These are phyloP conservation scores for Alternaria novae-zelandiae DNA, from an alignment of 2,329 filamentous ascomycete species.

Conservation along the genomic window DNA sequence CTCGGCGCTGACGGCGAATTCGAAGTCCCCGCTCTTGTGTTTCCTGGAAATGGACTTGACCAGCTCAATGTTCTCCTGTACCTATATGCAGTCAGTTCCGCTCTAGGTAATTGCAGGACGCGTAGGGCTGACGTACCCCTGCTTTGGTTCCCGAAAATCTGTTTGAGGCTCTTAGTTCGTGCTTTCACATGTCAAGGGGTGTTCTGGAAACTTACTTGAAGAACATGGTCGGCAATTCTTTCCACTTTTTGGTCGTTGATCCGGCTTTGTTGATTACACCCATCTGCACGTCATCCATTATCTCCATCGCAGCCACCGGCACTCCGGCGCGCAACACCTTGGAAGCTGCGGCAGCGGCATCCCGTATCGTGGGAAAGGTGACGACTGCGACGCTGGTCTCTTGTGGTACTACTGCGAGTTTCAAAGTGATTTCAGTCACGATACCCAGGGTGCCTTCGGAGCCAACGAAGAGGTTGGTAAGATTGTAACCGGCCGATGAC, in stretches of 20 bases:
- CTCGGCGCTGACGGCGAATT: conserved; percentile 61
- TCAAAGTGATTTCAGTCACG: conserved; percentile 83
- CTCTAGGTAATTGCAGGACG: conserved; percentile 22
- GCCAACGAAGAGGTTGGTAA: conserved; percentile 80
- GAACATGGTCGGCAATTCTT: conserved; percentile 78
- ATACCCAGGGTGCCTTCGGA: conserved; percentile 82
- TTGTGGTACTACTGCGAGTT: conserved; percentile 77
- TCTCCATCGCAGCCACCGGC: conserved; percentile 78
- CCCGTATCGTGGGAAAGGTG: conserved; percentile 76
- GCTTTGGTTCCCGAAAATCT: conserved; percentile 76
- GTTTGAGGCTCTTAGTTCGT: conserved; percentile 29
- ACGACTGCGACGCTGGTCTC: conserved; percentile 80
- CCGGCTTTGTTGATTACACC: conserved; percentile 77
- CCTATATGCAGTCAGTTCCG: conserved; percentile 50
- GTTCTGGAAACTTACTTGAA: conserved; percentile 66
- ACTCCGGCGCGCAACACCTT: conserved; percentile 77
- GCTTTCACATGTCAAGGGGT: conserved; percentile 2
- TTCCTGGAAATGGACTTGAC: conserved; percentile 71
- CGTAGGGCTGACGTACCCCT: conserved; percentile 51
- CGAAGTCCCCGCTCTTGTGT: conserved; percentile 63
- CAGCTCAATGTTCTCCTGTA: conserved; percentile 75
- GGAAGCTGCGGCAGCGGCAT: conserved; percentile 76
- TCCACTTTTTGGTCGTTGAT: conserved; percentile 73
- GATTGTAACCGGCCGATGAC: conserved; percentile 81
- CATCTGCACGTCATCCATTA: conserved; percentile 92